phyloP scores from a whole-genome alignment of 176 grass and related monocot genomes.

The Lolium rigidum region DNA sequence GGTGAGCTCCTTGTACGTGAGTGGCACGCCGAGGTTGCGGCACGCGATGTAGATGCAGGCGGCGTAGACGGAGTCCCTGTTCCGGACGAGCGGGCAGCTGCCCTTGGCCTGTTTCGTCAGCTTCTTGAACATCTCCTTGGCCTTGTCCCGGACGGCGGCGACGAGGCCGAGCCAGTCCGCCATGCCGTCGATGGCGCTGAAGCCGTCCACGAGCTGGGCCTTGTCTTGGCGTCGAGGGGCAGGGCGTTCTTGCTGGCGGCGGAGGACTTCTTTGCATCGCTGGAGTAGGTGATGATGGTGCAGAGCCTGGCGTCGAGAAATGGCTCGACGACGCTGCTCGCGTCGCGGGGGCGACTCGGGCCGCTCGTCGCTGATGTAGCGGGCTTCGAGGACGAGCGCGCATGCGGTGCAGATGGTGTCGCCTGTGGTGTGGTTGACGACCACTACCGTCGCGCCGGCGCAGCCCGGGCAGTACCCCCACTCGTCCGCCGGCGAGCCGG shows the following conservation, averaged over 20 bases:
- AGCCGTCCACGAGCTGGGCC: not conserved
- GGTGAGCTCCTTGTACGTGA: constrained; percentile 51
- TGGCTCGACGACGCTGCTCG: no score
- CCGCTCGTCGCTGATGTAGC: constrained; percentile 47
- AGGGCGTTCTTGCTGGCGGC: not conserved
- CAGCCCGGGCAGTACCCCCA: constrained; percentile 40
- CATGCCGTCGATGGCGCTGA: constrained; percentile 42
- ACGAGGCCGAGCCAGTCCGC: constrained; percentile 51
- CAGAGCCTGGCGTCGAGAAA: not conserved
- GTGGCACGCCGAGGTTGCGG: constrained; percentile 48
- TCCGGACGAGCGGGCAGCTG: not conserved
- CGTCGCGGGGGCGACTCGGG: constrained; percentile 43
- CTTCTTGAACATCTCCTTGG: constrained; percentile 40
- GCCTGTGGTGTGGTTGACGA: constrained; percentile 48
- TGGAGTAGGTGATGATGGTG: not conserved
- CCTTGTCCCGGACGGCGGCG: constrained; percentile 33
- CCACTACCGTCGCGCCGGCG: no score
- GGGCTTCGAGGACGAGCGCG: constrained; percentile 45
- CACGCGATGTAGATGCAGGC: constrained; percentile 53
- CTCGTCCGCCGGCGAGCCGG: not conserved
- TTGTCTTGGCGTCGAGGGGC: not conserved
- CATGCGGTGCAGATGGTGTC: constrained; percentile 66
- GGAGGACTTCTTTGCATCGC: not conserved
- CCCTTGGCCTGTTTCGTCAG: constrained; percentile 21
- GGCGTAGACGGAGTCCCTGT: constrained; percentile 39